Percentiles rank a stretch among this genome's conserved stretches.
These are phyloP conservation scores for Pholiota adiposa DNA, from an alignment of 1,284 basidiomycete species.

Conservation along the genomic window DNA sequence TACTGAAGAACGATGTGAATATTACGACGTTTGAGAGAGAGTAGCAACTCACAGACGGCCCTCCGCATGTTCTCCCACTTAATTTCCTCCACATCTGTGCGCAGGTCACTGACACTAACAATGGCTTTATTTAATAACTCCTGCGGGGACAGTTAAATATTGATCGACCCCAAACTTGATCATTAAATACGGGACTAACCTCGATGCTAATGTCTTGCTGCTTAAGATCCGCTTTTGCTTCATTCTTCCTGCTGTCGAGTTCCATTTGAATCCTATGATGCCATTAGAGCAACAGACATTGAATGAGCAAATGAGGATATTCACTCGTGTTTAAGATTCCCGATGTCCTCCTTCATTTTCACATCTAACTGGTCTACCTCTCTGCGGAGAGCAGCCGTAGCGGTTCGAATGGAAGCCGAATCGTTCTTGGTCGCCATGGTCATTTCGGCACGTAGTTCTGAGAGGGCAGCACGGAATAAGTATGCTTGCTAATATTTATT, in stretches of 20 bases:
- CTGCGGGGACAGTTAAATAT: conserved; percentile 40
- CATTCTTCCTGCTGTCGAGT: conserved; percentile 92
- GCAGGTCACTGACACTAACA: conserved; percentile 83
- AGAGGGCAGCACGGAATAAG: conserved; percentile 91
- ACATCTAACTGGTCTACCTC: conserved; percentile 89
- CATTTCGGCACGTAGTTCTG: conserved; percentile 89
- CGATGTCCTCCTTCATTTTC: conserved; percentile 94
- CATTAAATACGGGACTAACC: conserved; percentile 44
- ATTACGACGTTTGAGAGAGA: background rate
- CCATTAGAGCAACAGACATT: conserved; percentile 7
- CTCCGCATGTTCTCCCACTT: conserved; percentile 93
- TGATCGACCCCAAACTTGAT: background rate
- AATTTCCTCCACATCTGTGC: conserved; percentile 85
- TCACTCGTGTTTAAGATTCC: conserved; percentile 91
- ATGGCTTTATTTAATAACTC: conserved; percentile 88
- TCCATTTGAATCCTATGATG: conserved; percentile 88
- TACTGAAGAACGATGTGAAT: conserved; percentile 40
- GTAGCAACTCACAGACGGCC: conserved; percentile 69
- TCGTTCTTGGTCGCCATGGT: conserved; percentile 87
- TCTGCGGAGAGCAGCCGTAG: conserved; percentile 78
- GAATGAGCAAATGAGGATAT: conserved; percentile 22
- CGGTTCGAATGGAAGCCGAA: conserved; percentile 76
- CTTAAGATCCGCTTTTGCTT: conserved; percentile 89
- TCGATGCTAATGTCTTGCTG: conserved; percentile 88
- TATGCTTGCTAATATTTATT: conserved; percentile 81